Evolutionary conservation across 495 filamentous ascomycete species (phyloP).

Genomic region (Talaromyces stipitatus): DNA sequence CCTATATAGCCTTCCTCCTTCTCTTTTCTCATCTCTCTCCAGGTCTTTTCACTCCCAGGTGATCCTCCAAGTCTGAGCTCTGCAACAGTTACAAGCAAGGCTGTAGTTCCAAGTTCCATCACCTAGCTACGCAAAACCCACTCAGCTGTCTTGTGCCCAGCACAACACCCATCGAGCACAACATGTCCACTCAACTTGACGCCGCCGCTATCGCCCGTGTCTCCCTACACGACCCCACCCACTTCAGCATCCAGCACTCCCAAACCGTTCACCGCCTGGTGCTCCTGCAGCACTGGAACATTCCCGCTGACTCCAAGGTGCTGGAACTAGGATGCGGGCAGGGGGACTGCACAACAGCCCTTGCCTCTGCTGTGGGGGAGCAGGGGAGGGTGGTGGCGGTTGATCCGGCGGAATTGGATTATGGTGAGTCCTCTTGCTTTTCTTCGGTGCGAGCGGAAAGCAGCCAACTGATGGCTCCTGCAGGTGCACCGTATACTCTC

Average conservation of each 20-base stretch:
- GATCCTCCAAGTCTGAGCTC: no score
- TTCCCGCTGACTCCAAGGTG: conserved; percentile 28
- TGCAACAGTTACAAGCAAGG: no score
- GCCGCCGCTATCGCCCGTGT: conserved; percentile 12
- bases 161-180: no score
- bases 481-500: conserved; percentile 26
- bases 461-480: no score
- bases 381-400: conserved; percentile 35
- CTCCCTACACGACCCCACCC: conserved; percentile 17
- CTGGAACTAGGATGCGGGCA: conserved; percentile 51
- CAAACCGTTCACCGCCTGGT: conserved; percentile 38
- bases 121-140: no score
- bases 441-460: conserved; percentile 4
- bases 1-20: no score
- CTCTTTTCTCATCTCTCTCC: no score
- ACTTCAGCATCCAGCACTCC: conserved; percentile 23
- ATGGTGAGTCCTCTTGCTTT: conserved; percentile 25
- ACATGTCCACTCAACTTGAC: conserved; percentile 11
- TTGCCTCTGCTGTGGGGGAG: conserved; percentile 37
- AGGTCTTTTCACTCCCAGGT: no score
- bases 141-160: no score
- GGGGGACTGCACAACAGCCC: conserved; percentile 38
- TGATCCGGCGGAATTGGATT: conserved; percentile 42
- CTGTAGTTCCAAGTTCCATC: no score
- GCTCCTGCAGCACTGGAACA: conserved; percentile 30